Base-by-base conservation (phyloP, 257 asterid genomes). In the Scutellaria galericulata region DNA sequence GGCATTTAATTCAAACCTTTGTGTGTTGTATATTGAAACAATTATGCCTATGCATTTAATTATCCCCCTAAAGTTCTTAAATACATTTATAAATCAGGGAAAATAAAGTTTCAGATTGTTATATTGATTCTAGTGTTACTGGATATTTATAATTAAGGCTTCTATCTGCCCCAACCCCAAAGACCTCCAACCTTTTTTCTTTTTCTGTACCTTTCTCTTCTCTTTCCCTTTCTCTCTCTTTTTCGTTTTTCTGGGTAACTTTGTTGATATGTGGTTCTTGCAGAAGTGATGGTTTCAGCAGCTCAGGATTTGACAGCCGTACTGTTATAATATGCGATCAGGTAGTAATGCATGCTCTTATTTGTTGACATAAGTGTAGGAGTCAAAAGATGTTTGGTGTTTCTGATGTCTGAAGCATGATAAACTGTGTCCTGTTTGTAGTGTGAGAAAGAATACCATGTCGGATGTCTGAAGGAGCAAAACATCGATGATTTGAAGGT, bases 291-390 rank as follows among this genome's bases (percentile, higher is more conserved):
- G 89, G 84, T 70, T 92, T 95, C 78, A 83, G 85, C 80, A 83
- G 65, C 65, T 77, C 82, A 14, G 90, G 62, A 41, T 92, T 95
- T 71, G 83, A 82, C 15, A 90, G 79, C 48, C 83, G 72, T 13
- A 95, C 99, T 42, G 96, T 95, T 64, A 90, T 95, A 61, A 84
- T 92, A 12, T 95, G 99, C 52, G 99, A 92, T 76, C 98, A 95
- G 96, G 98, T 92, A 83, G 14, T 45, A 11, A 57, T 42, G 7
- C 50, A 58, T 41, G 37, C 37, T 66, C 31, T 31, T 31, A 51
- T 62, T 18, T 44, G 15, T 31, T 68, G 39, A 72, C 44, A 18
- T 24, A 46, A 65, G n/a, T 50, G 63, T 54, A 64, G 56, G 56
- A 52, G 54, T 62, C 51, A 65, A 53, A 31, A 52, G 48, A 46